Evolutionary conservation across 1,139 yeast genomes (phyloP).

Genomic region (Nematodospora anomalae): DNA sequence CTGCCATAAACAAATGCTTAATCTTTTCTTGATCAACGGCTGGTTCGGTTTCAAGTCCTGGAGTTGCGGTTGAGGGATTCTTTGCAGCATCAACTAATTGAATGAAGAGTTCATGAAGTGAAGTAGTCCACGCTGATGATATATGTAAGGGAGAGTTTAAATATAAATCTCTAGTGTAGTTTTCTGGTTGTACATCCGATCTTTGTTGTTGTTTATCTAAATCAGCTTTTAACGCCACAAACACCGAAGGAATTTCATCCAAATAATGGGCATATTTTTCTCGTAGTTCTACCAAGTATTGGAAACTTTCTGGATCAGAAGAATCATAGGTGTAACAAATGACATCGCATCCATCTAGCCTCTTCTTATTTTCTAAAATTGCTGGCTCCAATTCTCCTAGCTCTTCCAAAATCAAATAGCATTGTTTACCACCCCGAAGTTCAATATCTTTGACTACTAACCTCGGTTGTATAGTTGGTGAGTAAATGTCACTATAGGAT

Average conservation of each 20-base stretch:
- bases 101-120: slow-evolving; percentile 79
- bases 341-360: slow-evolving; percentile 86
- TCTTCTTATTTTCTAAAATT: slow-evolving; percentile 65
- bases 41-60: slow-evolving; percentile 73
- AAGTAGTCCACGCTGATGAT: slow-evolving; percentile 85
- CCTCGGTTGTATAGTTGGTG: slow-evolving; percentile 80
- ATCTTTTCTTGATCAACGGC: slow-evolving; percentile 45
- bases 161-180: slow-evolving; percentile 64
- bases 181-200: slow-evolving; percentile 82
- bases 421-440: slow-evolving; percentile 90
- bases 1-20: slow-evolving; percentile 54
- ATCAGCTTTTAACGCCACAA: slow-evolving; percentile 93
- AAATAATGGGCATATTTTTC: slow-evolving; percentile 52
- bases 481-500: slow-evolving; percentile 65
- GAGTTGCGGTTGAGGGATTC: slow-evolving; percentile 74
- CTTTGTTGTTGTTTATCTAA: slow-evolving; percentile 93
- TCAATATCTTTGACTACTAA: slow-evolving; percentile 94
- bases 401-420: slow-evolving; percentile 87
- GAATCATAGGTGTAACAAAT: slow-evolving; percentile 89
- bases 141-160: slow-evolving; percentile 77
- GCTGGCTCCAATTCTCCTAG: slow-evolving; percentile 86
- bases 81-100: slow-evolving; percentile 89
- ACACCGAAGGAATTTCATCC: slow-evolving; percentile 75
- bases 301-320: slow-evolving; percentile 92
- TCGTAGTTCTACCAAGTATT: slow-evolving; percentile 70